Percentiles rank a stretch among this genome's conserved stretches.
These are phyloP conservation scores for Cladosporium sp. DNA, from an alignment of 2,329 filamentous ascomycete genomes.

Conservation along the genomic window DNA sequence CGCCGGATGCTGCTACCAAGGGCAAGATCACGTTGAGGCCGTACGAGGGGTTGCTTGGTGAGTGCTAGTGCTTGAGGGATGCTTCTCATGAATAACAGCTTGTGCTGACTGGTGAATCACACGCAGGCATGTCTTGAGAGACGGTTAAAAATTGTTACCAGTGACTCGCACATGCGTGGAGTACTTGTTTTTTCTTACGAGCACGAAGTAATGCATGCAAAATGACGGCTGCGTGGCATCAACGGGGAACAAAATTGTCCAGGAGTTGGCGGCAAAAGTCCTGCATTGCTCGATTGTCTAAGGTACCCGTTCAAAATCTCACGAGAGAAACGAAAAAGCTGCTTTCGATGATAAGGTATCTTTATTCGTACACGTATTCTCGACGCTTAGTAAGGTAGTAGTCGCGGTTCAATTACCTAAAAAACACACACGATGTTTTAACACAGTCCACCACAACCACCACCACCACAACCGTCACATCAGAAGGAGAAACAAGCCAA, in stretches of 20 bases:
- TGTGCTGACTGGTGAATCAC: background rate
- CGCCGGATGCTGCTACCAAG: slow-evolving; percentile 28
- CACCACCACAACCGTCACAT: background rate
- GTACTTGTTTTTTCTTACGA: background rate
- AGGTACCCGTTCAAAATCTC: background rate
- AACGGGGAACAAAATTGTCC: background rate
- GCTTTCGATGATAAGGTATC: background rate
- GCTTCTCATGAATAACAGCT: background rate
- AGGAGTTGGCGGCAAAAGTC: background rate
- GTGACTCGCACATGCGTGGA: background rate
- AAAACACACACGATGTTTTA: background rate
- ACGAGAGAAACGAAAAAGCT: background rate
- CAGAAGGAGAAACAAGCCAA: background rate
- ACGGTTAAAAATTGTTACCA: background rate
- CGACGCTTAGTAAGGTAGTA: background rate
- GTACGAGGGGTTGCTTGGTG: slow-evolving; percentile 38
- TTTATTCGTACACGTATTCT: background rate
- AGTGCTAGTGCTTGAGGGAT: background rate
- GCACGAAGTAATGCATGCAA: background rate
- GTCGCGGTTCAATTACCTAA: background rate
- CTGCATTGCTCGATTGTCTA: background rate
- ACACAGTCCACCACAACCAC: background rate
- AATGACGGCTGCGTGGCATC: background rate
- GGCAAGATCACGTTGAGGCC: slow-evolving; percentile 34
- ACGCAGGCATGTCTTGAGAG: background rate